Evolutionary conservation across 2,329 filamentous ascomycete genomes (phyloP), one percentile per base, ranked within the genome.

Genomic region (Aspergillus sp.): DNA sequence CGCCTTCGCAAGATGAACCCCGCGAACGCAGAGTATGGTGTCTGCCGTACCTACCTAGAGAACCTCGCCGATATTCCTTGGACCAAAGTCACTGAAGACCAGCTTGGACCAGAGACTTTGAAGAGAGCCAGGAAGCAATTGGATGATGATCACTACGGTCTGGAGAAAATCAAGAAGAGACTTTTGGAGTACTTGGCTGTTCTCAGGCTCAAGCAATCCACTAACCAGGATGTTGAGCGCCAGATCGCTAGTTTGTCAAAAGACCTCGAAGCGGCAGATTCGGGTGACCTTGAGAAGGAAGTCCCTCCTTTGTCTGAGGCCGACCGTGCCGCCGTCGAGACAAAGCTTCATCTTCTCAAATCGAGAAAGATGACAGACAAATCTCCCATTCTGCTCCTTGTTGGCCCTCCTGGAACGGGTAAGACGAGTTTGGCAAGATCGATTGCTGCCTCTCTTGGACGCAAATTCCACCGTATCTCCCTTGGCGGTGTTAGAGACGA

Each of bases 101-200:
- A 91, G 29, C 82, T 99, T 3, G 91, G 92, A 6, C 82, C 84
- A 0, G 87, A 91, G 9, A 97, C 92, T 0, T 71, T 97, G 52
- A 80, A 82, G 53, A 83, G 82, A 61, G 94, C 94, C 5, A 85
- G 91, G 50, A 89, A 91, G 73, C 94, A 97, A 71, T 82, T 99
- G 5, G 91, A 99, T 64, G 87, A 95, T 58, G 94, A 99, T 67
- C 94, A 99, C 71, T 97, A 97, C 63, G 94, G 94, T 0, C 78
- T 99, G 13, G 91, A 97, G 56, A 95, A 93, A 73, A 93, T 99
- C 67, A 99, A 99, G 83, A 97, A 96, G 81, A 83, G 94, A 41
- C 74, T 99, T 19, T 81, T 99, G 4, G 95, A 97, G 71, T 99
- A 99, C 67, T 80, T 99, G 41, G 95, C 94, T 2, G 94, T 99